Evolutionary conservation across 2,329 filamentous ascomycete genomes (phyloP).

Genomic region (Fusarium paranaense): DNA sequence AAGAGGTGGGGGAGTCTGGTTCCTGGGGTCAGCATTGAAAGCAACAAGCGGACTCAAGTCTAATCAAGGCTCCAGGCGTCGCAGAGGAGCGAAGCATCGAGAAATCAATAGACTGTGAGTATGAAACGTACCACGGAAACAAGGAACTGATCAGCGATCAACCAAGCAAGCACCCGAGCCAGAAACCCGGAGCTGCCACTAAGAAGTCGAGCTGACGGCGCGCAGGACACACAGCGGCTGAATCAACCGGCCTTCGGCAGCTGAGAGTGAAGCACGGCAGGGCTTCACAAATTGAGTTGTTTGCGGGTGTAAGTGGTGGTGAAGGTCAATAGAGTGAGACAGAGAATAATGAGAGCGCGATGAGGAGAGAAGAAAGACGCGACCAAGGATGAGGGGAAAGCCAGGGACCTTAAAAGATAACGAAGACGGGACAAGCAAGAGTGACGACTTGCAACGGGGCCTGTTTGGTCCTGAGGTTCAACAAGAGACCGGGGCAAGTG

Average conservation of each 20-base stretch:
- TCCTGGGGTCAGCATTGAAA: neutral
- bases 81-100: neutral
- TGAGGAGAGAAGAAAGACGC: slow-evolving; percentile 11
- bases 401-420: slow-evolving; percentile 20
- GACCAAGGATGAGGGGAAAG: slow-evolving; percentile 28
- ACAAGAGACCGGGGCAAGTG: slow-evolving; percentile 16
- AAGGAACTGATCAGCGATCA: neutral
- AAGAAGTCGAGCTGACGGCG: slow-evolving; percentile 3
- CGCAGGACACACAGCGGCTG: neutral
- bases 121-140: slow-evolving; percentile 17
- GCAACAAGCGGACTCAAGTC: neutral
- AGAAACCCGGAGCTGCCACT: slow-evolving; percentile 16
- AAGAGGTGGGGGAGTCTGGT: slow-evolving; percentile 3
- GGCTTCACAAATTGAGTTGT: slow-evolving; percentile 15
- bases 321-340: neutral
- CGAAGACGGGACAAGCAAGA: slow-evolving; percentile 16
- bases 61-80: neutral
- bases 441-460: slow-evolving; percentile 26
- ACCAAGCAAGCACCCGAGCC: slow-evolving; percentile 16
- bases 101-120: neutral
- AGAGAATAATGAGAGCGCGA: slow-evolving; percentile 2
- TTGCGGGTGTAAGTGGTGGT: slow-evolving; percentile 8
- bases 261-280: slow-evolving; percentile 18
- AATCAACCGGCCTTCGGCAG: neutral
- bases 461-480: slow-evolving; percentile 32